Percentiles rank a stretch among this genome's conserved stretches.
Conservation (phyloP, 129 eudicot species). For the Artemisia tridentata region DNA sequence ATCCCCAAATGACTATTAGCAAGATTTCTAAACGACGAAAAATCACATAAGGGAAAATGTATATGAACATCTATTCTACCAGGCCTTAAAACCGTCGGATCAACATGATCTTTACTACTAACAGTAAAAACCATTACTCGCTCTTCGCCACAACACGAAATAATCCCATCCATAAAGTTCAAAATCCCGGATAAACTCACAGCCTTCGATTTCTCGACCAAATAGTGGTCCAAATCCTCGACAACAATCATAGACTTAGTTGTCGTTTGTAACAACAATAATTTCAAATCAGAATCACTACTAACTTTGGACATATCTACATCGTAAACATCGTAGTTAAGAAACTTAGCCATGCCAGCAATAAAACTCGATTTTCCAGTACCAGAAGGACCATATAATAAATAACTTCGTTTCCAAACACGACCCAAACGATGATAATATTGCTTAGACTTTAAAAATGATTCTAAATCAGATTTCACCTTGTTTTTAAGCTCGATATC, state of each 20-base stretch:
- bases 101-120: slow-evolving; percentile 58
- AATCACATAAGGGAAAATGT: slow-evolving; percentile 81
- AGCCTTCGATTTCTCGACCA: slow-evolving; percentile 46
- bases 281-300: slow-evolving; percentile 69
- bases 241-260: slow-evolving; percentile 64
- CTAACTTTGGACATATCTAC: slow-evolving; percentile 53
- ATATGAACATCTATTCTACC: slow-evolving; percentile 83
- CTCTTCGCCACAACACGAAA: slow-evolving; percentile 79
- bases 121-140: slow-evolving; percentile 87
- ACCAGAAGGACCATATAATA: slow-evolving; percentile 71
- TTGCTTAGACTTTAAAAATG: slow-evolving; percentile 67
- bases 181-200: slow-evolving; percentile 55
- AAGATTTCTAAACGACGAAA: slow-evolving; percentile 55
- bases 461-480: slow-evolving; percentile 71
- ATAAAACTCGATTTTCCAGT: slow-evolving; percentile 89
- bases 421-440: slow-evolving; percentile 83
- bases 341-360: slow-evolving; percentile 81
- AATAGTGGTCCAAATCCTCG: slow-evolving; percentile 66
- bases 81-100: slow-evolving; percentile 65
- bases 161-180: slow-evolving; percentile 89
- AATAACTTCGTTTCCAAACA: slow-evolving; percentile 82
- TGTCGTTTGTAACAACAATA: slow-evolving; percentile 61
- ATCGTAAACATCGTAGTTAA: slow-evolving; percentile 67
- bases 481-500: slow-evolving; percentile 67
- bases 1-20: slow-evolving; percentile 81